These are phyloP conservation scores for Sporothrix dimorphospora DNA, from an alignment of 2,329 filamentous ascomycete genomes.

Conservation along the genomic window DNA sequence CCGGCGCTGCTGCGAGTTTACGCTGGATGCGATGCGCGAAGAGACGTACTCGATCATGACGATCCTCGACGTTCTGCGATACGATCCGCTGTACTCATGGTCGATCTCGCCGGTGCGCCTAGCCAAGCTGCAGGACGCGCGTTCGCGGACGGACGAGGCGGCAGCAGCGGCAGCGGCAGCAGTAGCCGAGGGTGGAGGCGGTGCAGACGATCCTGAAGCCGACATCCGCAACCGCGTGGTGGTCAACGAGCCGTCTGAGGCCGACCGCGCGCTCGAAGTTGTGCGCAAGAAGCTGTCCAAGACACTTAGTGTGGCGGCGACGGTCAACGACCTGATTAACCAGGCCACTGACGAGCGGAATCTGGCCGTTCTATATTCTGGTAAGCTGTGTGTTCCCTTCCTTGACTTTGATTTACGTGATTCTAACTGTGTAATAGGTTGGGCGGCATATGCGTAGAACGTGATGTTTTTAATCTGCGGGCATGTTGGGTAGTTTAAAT, in stretches of 20 bases:
- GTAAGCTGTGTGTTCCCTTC: slow-evolving; percentile 48
- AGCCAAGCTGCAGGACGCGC: slow-evolving; percentile 65
- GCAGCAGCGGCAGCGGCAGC: slow-evolving; percentile 35
- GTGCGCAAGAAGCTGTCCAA: slow-evolving; percentile 96
- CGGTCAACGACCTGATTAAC: slow-evolving; percentile 95
- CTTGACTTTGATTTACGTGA: not conserved
- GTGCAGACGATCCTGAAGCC: slow-evolving; percentile 30
- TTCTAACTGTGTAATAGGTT: slow-evolving; percentile 27
- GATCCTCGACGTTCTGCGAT: slow-evolving; percentile 94
- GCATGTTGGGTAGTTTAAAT: not conserved
- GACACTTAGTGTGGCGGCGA: slow-evolving; percentile 89
- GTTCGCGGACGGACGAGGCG: slow-evolving; percentile 48
- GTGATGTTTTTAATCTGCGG: not conserved
- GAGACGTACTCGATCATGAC: slow-evolving; percentile 99
- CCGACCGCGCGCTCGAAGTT: slow-evolving; percentile 86
- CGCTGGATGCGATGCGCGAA: slow-evolving; percentile 88
- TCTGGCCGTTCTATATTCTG: slow-evolving; percentile 84
- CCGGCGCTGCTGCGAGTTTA: slow-evolving; percentile 97
- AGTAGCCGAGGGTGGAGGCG: slow-evolving; percentile 42
- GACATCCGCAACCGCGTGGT: slow-evolving; percentile 45
- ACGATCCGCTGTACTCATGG: slow-evolving; percentile 97
- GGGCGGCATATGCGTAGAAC: slow-evolving; percentile 33
- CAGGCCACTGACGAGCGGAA: slow-evolving; percentile 93
- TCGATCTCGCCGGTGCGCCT: slow-evolving; percentile 74
- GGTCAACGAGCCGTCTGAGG: slow-evolving; percentile 69